Evolutionary conservation across 169 alveolate genomes (phyloP), one percentile per base, ranked within the genome.

Genomic region (Plasmodium blacklocki): DNA sequence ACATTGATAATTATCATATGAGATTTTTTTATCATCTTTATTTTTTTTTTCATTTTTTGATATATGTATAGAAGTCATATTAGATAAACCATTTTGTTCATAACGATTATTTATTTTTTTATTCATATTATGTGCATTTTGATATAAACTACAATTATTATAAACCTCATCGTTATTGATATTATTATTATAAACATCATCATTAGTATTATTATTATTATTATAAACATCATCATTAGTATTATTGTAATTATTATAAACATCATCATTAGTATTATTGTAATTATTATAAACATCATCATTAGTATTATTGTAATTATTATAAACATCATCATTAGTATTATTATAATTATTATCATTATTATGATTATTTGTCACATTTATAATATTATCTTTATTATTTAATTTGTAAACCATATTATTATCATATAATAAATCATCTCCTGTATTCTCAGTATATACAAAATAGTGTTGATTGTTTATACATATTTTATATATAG

Each of bases 401-500:
- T 8, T 2, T 15, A 15, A 6, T 32, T 32, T 32, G 8, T 32
- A 32, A 32, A 0, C 45, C 45, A 4, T 32, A 32, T 3, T 32
- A 32, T 32, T 3, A 32, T 32, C 45, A 32, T 32, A 5, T 56
- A 1, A 21, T 6, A 56, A 15, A n/a, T 56, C 21, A 11, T 56
- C 9, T n/a, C 2, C 21, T 56, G 14, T 56, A 11, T 15, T 56
- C n/a, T 56, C 14, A 8, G 15, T 12, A 21, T 56, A 56, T 12
- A 11, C 52, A 54, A 71, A 86, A 71, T 71, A 86, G 58, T 86
- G 47, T 26, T 86, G 92, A 86, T 58, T 86, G 76, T 86, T 86
- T 3, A 86, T 3, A 52, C 73, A 56, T 12, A 86, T 59, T 72
- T 86, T 86, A 50, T 86, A 86, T 39, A 70, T 43, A 21, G 92